Conservation (phyloP, 2,329 filamentous ascomycete species). For the Arthroderma sp. region DNA sequence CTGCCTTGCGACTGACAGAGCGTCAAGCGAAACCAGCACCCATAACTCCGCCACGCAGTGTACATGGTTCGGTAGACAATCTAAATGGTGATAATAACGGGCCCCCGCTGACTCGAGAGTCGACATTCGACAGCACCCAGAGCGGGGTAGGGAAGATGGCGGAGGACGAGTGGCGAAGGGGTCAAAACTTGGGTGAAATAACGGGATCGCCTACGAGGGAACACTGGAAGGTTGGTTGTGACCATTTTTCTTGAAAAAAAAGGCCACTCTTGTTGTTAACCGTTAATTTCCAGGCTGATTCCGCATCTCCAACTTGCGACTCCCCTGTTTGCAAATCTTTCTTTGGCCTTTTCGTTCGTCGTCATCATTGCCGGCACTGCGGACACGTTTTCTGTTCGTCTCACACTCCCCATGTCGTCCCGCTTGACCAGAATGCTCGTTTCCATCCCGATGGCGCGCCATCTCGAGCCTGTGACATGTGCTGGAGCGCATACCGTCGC, state of each 20-base stretch:
- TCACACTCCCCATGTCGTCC: conserved; percentile 44
- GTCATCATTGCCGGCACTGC: conserved; percentile 55
- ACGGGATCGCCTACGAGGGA: conserved; percentile 48
- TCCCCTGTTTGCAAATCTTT: conserved; percentile 44
- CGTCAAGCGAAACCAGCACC: conserved; percentile 33
- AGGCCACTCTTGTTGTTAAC: background rate
- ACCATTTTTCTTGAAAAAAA: background rate
- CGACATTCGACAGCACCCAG: conserved; percentile 28
- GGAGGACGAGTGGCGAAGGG: conserved; percentile 41
- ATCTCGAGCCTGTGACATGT: conserved; percentile 48
- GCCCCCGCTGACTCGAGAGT: conserved; percentile 22
- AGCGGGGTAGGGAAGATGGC: conserved; percentile 35
- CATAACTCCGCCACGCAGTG: conserved; percentile 39
- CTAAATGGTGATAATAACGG: conserved; percentile 24
- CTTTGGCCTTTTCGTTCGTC: conserved; percentile 49
- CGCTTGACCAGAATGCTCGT: conserved; percentile 50
- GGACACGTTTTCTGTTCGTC: conserved; percentile 52
- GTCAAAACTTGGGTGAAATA: conserved; percentile 41
- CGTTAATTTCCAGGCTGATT: conserved; percentile 38
- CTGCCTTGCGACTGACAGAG: conserved; percentile 49
- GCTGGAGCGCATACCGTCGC: conserved; percentile 44
- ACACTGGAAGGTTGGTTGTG: conserved; percentile 51
- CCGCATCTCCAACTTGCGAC: conserved; percentile 43
- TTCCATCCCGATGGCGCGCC: conserved; percentile 46
- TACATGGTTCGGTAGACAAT: conserved; percentile 42